A percentile compares a stretch with the other conserved stretches of the same genome.
Evolutionary conservation across 1,284 basidiomycete genomes (phyloP).

Genomic region (Crepidotus sp.): DNA sequence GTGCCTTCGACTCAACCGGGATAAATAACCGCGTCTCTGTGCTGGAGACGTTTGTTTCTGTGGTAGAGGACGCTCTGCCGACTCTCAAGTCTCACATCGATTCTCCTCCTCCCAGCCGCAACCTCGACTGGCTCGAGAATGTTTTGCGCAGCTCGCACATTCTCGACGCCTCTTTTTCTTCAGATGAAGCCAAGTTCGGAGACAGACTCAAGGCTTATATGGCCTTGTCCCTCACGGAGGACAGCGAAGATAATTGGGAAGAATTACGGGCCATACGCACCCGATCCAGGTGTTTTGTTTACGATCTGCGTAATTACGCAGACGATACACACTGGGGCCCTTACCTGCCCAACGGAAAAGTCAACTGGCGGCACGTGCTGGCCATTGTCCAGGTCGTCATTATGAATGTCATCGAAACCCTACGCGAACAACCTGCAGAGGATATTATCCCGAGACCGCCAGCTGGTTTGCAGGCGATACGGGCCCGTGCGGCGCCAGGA

Average conservation of each 20-base stretch:
- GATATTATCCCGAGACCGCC: slow-evolving; percentile 34
- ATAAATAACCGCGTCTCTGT: slow-evolving; percentile 27
- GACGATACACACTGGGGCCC: slow-evolving; percentile 48
- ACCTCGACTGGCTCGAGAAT: slow-evolving; percentile 33
- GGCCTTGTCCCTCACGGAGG: slow-evolving; percentile 29
- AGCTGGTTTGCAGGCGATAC: slow-evolving; percentile 38
- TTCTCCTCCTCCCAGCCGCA: slow-evolving; percentile 25
- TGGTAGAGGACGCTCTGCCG: slow-evolving; percentile 34
- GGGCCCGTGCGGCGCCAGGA: slow-evolving; percentile 45
- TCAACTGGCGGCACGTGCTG: slow-evolving; percentile 57
- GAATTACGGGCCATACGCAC: slow-evolving; percentile 28
- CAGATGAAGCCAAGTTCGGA: slow-evolving; percentile 17
- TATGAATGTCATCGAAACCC: slow-evolving; percentile 47
- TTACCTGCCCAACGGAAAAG: slow-evolving; percentile 31
- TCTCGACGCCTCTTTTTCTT: slow-evolving; percentile 23
- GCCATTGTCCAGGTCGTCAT: too few relatives aligned
- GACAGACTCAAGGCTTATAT: slow-evolving; percentile 33
- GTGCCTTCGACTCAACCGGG: slow-evolving; percentile 20
- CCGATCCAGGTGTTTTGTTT: slow-evolving; percentile 46
- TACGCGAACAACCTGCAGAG: slow-evolving; percentile 39
- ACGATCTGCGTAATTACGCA: slow-evolving; percentile 53
- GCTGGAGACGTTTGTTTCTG: slow-evolving; percentile 35
- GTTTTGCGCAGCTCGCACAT: slow-evolving; percentile 29
- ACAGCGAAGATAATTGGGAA: slow-evolving; percentile 24
- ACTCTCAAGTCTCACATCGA: slow-evolving; percentile 18